Conservation (phyloP, 352 stramenopile genomes). For the Phytopythium vexans region DNA sequence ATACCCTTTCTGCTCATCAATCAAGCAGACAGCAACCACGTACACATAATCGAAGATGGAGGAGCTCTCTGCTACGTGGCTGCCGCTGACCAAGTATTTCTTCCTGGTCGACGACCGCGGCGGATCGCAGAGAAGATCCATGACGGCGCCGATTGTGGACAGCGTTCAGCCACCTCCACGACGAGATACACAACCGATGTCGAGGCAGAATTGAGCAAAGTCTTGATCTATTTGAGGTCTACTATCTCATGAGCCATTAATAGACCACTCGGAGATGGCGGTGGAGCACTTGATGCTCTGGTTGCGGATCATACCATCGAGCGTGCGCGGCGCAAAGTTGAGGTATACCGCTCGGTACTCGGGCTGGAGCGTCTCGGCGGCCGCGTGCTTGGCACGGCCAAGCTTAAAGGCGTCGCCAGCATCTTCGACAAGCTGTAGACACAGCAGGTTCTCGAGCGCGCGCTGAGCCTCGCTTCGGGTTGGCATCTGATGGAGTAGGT, state of each 20-base stretch:
- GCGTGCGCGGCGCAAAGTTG: conserved; percentile 63
- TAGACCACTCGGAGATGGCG: conserved; percentile 67
- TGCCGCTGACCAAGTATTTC: conserved; percentile 28
- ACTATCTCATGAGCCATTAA: conserved; percentile 29
- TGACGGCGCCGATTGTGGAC: no score
- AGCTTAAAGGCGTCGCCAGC: conserved; percentile 73
- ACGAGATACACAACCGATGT: no score
- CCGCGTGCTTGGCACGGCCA: conserved; percentile 37
- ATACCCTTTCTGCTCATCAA: no score
- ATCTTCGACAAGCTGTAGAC: conserved; percentile 70
- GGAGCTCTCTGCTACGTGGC: conserved; percentile 18
- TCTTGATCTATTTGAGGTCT: no score
- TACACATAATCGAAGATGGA: conserved; percentile 75
- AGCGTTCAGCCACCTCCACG: no score
- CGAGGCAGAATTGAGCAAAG: no score
- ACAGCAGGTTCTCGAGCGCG: conserved; percentile 70
- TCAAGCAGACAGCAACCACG: conserved; percentile 6
- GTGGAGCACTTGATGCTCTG: conserved; percentile 75
- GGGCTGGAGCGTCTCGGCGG: conserved; percentile 47
- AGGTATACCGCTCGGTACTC: conserved; percentile 76
- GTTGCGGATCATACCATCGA: conserved; percentile 74
- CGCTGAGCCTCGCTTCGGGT: conserved; percentile 69
- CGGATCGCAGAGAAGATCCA: not conserved
- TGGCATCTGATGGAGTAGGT: conserved; percentile 57
- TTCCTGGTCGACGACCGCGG: conserved; percentile 5